phyloP scores from a whole-genome alignment of 1,139 yeast genomes.

The Geotrichum australiense region DNA sequence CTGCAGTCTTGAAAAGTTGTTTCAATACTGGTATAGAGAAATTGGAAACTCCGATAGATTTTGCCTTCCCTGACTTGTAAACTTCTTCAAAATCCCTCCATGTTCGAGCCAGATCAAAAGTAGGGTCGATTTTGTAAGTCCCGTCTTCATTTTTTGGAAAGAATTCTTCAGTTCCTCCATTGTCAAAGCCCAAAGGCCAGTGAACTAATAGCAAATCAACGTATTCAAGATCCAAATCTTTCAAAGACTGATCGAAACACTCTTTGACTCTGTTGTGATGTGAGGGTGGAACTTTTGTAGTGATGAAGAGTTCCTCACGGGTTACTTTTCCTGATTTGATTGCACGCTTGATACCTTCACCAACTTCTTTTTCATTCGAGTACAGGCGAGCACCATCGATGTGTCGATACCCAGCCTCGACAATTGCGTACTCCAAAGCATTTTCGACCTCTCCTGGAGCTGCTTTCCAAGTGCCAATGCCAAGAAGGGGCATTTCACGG shows the following conservation, averaged over 20 bases:
- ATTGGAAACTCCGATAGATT: constrained; percentile 76
- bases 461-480: constrained; percentile 60
- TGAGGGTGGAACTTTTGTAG: constrained; percentile 76
- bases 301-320: constrained; percentile 65
- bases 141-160: constrained; percentile 42
- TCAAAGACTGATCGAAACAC: constrained; percentile 56
- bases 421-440: constrained; percentile 24
- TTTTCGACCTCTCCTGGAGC: constrained; percentile 34
- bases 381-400: constrained; percentile 57
- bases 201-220: constrained; percentile 80
- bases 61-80: constrained; percentile 49
- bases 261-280: constrained; percentile 55
- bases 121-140: constrained; percentile 38
- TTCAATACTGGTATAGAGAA: constrained; percentile 52
- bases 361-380: constrained; percentile 52
- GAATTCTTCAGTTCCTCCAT: constrained; percentile 37
- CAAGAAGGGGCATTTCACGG: constrained; percentile 41
- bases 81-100: constrained; percentile 64
- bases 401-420: constrained; percentile 48
- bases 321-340: constrained; percentile 22
- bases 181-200: constrained; percentile 65
- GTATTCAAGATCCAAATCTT: constrained; percentile 66
- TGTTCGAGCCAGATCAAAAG: constrained; percentile 56
- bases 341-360: constrained; percentile 36
- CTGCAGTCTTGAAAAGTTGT: constrained; percentile 46